Conservation (phyloP, 2,329 filamentous ascomycete genomes). For the Fusarium sp. region DNA sequence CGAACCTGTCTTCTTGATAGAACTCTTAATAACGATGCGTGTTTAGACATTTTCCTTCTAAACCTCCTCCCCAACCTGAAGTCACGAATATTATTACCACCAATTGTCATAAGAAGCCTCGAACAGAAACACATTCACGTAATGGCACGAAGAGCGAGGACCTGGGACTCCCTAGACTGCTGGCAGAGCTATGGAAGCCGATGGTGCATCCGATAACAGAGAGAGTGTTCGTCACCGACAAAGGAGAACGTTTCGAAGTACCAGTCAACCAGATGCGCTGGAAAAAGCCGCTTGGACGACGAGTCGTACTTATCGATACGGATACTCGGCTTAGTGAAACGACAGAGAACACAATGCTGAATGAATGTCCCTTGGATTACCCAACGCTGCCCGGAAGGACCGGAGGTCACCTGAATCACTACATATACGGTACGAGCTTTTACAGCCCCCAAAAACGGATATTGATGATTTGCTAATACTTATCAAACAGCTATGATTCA, state of each 20-base stretch:
- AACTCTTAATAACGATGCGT: background rate
- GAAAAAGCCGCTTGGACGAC: background rate
- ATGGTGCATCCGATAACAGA: constrained; percentile 2
- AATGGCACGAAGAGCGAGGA: background rate
- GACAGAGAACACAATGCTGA: constrained; percentile 9
- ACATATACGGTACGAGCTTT: constrained; percentile 30
- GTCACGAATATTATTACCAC: background rate
- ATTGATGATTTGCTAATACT: background rate
- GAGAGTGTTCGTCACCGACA: constrained; percentile 14
- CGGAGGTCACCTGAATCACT: constrained; percentile 35
- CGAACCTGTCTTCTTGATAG: rapidly evolving
- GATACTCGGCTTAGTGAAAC: constrained; percentile 5
- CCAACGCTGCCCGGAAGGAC: constrained; percentile 1
- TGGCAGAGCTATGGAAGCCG: constrained; percentile 18
- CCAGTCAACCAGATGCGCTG: constrained; percentile 1
- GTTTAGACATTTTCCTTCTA: background rate
- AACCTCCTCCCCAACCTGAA: background rate
- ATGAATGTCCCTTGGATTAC: background rate
- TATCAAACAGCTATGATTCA: constrained; percentile 51
- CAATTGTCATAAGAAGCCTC: background rate
- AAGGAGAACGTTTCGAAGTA: constrained; percentile 11
- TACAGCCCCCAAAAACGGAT: rapidly evolving
- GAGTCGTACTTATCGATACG: constrained; percentile 1
- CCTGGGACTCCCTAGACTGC: background rate
- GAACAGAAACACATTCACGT: background rate